Base-by-base conservation (phyloP, 1,139 yeast species). In the Petasospora rhodanensis region DNA sequence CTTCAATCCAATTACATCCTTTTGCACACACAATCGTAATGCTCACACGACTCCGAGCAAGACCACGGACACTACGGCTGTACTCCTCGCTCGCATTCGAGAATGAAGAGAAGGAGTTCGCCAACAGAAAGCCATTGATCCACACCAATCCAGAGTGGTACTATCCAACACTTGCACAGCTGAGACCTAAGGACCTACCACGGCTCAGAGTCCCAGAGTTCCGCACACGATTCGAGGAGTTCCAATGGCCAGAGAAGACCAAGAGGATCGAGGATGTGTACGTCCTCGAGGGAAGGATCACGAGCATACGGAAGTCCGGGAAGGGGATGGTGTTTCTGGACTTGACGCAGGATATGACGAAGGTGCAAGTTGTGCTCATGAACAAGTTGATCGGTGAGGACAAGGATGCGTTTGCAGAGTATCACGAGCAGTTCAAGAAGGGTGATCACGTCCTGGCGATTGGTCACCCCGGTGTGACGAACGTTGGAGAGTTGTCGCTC, bases 401-500 rank as follows among this genome's bases (percentile, higher is more conserved):
- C 0, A 59, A 56, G 22, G 72, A 66, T 0, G 65, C 62, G 24
- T 83, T 83, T 49, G 54, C 59, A 11, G 51, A 55, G 2, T 38
- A 51, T 1, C 79, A 78, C 51, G 56, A 57, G 4, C 54, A 64
- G 24, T 60, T 86, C 26, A 65, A 79, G 29, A 69, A 72, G 21
- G 96, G 96, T 0, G 98, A 89, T 54, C 71, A 68, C 28, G 61
- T 87, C 3, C 62, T 73, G 6, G 74, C 77, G 21, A 47, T 59
- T 5, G 98, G 98, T 0, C 51, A 52, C 14, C 87, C 96, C 0
- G 83, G 93, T 23, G 56, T 72, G 4, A 84, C 96, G 0, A 75
- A 79, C 35, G 74, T 78, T 2, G 94, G 94, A 0, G 93, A 85
- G 49, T 61, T 89, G 10, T 81, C 96, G 1, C 51, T 91, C 36